Percentiles rank a stretch among this genome's conserved stretches.
phyloP scores from a whole-genome alignment of 1,284 basidiomycete genomes.

The Apiotrichum siamense region DNA sequence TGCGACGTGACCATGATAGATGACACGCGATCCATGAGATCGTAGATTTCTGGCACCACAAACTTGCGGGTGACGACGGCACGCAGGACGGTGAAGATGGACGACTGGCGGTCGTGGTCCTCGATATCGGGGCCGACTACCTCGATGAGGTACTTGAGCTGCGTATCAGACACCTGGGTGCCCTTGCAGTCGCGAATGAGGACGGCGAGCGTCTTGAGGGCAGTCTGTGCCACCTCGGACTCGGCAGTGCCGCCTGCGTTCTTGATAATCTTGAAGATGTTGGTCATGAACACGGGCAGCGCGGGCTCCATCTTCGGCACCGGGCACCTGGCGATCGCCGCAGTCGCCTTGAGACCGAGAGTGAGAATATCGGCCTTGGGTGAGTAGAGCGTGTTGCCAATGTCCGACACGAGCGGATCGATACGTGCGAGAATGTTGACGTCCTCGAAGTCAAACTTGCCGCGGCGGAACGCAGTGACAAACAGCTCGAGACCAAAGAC shows the following conservation, averaged over 20 bases:
- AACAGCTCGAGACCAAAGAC: constrained; percentile 89
- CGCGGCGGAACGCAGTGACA: constrained; percentile 76
- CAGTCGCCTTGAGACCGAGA: constrained; percentile 72
- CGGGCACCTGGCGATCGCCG: constrained; percentile 78
- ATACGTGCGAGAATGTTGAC: constrained; percentile 65
- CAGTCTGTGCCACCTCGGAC: constrained; percentile 81
- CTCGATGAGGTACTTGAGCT: constrained; percentile 79
- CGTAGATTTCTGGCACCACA: constrained; percentile 94
- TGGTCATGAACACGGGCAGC: constrained; percentile 75
- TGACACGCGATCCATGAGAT: constrained; percentile 92
- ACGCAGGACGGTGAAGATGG: constrained; percentile 85
- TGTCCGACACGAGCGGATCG: constrained; percentile 76
- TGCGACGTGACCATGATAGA: constrained; percentile 93
- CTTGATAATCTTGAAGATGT: constrained; percentile 79
- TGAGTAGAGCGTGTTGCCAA: constrained; percentile 91
- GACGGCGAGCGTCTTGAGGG: constrained; percentile 76
- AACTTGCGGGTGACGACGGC: constrained; percentile 86
- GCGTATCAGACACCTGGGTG: constrained; percentile 79
- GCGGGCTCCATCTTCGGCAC: constrained; percentile 70
- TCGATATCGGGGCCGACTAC: constrained; percentile 88
- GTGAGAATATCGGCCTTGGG: constrained; percentile 71
- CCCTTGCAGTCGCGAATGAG: constrained; percentile 78
- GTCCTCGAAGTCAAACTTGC: constrained; percentile 79
- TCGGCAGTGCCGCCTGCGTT: constrained; percentile 75
- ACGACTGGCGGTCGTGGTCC: constrained; percentile 77